Base-by-base conservation (phyloP, 1,284 basidiomycete genomes). In the Ceratobasidium sp. region DNA sequence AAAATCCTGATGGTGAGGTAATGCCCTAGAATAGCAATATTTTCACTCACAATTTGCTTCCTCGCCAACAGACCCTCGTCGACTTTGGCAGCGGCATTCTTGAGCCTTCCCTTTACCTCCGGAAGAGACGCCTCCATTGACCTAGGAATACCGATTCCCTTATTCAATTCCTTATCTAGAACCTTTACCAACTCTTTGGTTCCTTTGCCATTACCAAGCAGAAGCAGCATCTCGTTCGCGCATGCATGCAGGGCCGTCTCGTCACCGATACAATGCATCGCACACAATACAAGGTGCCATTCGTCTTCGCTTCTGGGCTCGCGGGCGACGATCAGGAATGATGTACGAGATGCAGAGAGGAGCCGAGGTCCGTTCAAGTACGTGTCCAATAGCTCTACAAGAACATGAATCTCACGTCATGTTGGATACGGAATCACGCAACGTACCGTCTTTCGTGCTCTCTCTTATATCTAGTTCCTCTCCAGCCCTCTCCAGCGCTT, bases 191-290 rank as follows among this genome's bases (percentile, higher is more conserved):
- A 35, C 6, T 69, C 62, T 8, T 32, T 58, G 18, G 35, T 52
- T 4, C 71, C 76, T 62, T 55, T 16, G n/a, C n/a, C n/a, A n/a
- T n/a, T n/a, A 14, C 77, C 78, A 30, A 94, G 82, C 5, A 93
- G 81, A 9, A 79, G 76, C 78, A 92, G 89, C 78, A 93, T 88
- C 76, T 93, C 89, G 78, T 92, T 90, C 13, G 89, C 89, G 74
- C 89, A 89, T 72, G 85, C 83, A 79, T 94, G 91, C n/a, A 93
- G 83, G 1, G 91, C 91, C 87, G 92, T 91, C 30, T 91, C 91
- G 78, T 94, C 92, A 9, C 91, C 91, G 49, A 93, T 79, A 79
- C 88, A 93, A 77, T 93, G 91, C 11, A 89, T 86, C 2, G 90
- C 88, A 77, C 88, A 88, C 38, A 93, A 85, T 61, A 91, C 80